Conservation (phyloP, 208 protist genomes). For the Acanthamoeba lenticulata region DNA sequence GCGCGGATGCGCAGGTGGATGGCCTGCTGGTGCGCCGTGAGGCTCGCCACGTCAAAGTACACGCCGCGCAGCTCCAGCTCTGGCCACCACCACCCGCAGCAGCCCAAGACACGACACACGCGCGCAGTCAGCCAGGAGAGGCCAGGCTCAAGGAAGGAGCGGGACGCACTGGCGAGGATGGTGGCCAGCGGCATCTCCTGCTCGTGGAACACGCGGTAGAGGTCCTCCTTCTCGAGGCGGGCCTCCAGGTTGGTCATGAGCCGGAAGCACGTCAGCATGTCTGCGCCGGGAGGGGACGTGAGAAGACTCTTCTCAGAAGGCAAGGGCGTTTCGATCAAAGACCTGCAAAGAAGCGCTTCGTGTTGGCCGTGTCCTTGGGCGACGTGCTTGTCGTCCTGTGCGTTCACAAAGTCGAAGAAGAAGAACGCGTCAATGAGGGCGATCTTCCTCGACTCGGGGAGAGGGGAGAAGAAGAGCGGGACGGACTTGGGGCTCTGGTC, state of each 20-base stretch:
- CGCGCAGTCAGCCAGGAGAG: not conserved
- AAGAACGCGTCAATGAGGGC: not conserved
- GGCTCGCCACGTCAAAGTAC: not conserved
- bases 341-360: constrained; percentile 34
- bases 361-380: constrained; percentile 10
- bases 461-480: not conserved
- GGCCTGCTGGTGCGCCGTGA: not conserved
- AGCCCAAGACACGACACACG: not conserved
- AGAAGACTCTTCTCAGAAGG: not conserved
- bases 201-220: not conserved
- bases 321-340: not conserved
- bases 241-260: constrained; percentile 51
- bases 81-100: not conserved
- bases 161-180: not conserved
- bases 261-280: constrained; percentile 56
- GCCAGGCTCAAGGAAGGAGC: not conserved
- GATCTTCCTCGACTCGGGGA: not conserved
- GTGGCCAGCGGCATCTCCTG: constrained; percentile 47
- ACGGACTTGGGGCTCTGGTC: constrained; percentile 1
- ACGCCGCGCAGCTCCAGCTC: constrained; percentile 41
- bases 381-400: not conserved
- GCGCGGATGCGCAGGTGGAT: not conserved
- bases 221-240: constrained; percentile 26
- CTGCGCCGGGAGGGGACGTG: not conserved
- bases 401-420: not conserved